These are phyloP conservation scores for Annulohypoxylon truncatum DNA, from an alignment of 2,329 filamentous ascomycete species.

Conservation along the genomic window DNA sequence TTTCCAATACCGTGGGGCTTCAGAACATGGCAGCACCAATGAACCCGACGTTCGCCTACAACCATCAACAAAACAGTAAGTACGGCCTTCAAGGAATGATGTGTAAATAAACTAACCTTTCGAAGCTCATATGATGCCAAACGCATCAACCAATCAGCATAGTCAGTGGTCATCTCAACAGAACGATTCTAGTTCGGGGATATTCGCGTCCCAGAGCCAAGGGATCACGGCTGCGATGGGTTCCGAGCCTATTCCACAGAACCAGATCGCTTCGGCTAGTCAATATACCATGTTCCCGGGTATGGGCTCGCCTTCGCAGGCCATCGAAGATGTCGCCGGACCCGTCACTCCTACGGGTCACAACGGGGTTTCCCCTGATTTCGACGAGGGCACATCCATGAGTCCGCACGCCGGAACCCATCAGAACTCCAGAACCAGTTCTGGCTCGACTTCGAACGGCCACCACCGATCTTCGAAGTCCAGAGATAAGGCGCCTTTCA, in stretches of 20 bases:
- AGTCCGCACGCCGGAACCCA: background rate
- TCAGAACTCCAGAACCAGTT: background rate
- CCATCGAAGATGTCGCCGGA: background rate
- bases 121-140: background rate
- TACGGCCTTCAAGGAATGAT: background rate
- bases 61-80: constrained; percentile 6
- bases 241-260: background rate
- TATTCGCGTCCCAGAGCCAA: background rate
- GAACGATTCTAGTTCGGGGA: background rate
- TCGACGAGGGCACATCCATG: background rate
- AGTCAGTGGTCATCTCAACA: constrained; percentile 1
- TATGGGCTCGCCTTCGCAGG: background rate
- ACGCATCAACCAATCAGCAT: background rate
- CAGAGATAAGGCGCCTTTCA: background rate
- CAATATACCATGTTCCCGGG: background rate
- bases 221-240: too few species aligned
- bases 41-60: background rate
- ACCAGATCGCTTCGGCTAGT: background rate
- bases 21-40: background rate
- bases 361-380: background rate
- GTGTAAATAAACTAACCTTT: background rate
- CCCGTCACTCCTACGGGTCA: background rate
- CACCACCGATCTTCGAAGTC: background rate
- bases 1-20: background rate
- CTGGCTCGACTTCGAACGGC: background rate